phyloP scores from a whole-genome alignment of 2,329 filamentous ascomycete genomes.

The Phialemonium atrogriseum region DNA sequence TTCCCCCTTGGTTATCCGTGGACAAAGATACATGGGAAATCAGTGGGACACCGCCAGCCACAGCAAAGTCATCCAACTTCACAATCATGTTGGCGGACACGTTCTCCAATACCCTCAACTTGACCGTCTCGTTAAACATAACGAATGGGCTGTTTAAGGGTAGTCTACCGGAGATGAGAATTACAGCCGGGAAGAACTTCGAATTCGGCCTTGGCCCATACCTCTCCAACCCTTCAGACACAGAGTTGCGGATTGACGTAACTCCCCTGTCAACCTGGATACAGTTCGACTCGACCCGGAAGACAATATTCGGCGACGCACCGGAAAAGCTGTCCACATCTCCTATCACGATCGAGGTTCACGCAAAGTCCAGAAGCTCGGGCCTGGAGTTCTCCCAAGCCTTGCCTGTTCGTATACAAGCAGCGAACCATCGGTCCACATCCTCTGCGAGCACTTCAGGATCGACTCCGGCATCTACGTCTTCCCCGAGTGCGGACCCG shows the following conservation, averaged over 20 bases:
- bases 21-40: conserved; percentile 54
- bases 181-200: conserved; percentile 31
- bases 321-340: conserved; percentile 23
- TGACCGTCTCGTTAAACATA: conserved; percentile 35
- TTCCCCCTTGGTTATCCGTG: conserved; percentile 64
- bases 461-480: conserved; percentile 7
- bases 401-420: conserved; percentile 26
- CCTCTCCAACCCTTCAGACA: conserved; percentile 29
- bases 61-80: conserved; percentile 52
- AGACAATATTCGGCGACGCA: conserved; percentile 31
- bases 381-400: conserved; percentile 26
- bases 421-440: conserved; percentile 11
- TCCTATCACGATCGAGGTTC: conserved; percentile 16
- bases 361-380: conserved; percentile 23
- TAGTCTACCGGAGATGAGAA: conserved; percentile 29
- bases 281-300: conserved; percentile 20
- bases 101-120: conserved; percentile 50
- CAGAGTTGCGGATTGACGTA: conserved; percentile 26
- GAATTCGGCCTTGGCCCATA: conserved; percentile 33
- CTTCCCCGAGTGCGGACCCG: conserved; percentile 6
- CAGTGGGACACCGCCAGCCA: conserved; percentile 54
- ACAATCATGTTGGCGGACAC: conserved; percentile 50
- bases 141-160: conserved; percentile 30
- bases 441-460: conserved; percentile 11
- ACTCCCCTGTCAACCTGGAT: conserved; percentile 35